Conservation (phyloP, 2,329 filamentous ascomycete genomes). For the Talaromyces sp. region DNA sequence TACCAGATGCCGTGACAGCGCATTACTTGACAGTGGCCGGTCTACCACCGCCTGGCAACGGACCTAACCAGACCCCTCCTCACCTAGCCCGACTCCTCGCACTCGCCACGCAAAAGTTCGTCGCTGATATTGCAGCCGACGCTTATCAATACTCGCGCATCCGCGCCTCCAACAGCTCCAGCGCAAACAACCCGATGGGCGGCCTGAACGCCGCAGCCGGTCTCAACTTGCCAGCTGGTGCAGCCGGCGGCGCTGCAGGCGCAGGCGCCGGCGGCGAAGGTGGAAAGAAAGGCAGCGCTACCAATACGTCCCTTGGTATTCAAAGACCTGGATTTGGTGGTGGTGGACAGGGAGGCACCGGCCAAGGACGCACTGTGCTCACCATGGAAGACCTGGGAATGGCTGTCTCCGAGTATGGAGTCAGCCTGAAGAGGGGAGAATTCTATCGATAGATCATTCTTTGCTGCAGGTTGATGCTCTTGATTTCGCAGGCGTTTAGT, state of each 20-base stretch:
- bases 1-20: conserved; percentile 93
- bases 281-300: conserved; percentile 45
- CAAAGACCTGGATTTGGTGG: conserved; percentile 78
- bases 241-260: conserved; percentile 42
- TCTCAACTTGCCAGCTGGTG: conserved; percentile 50
- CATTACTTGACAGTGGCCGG: conserved; percentile 97
- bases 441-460: conserved; percentile 68
- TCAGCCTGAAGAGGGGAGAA: conserved; percentile 95
- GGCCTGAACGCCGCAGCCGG: conserved; percentile 66
- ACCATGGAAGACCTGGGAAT: conserved; percentile 99
- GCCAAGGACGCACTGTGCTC: conserved; percentile 83
- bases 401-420: conserved; percentile 95
- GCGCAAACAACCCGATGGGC: conserved; percentile 86
- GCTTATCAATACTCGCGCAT: conserved; percentile 98
- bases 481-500: neutral
- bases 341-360: conserved; percentile 76
- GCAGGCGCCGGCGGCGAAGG: conserved; percentile 41
- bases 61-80: conserved; percentile 70
- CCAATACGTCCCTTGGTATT: conserved; percentile 60
- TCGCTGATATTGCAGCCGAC: conserved; percentile 94
- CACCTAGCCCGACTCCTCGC: conserved; percentile 89
- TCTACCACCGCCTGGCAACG: conserved; percentile 78
- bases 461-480: neutral
- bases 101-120: conserved; percentile 97
- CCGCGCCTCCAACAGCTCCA: conserved; percentile 80